Base-by-base conservation (phyloP, 768 basidiomycete genomes). In the Rossbeevera mucosa region DNA sequence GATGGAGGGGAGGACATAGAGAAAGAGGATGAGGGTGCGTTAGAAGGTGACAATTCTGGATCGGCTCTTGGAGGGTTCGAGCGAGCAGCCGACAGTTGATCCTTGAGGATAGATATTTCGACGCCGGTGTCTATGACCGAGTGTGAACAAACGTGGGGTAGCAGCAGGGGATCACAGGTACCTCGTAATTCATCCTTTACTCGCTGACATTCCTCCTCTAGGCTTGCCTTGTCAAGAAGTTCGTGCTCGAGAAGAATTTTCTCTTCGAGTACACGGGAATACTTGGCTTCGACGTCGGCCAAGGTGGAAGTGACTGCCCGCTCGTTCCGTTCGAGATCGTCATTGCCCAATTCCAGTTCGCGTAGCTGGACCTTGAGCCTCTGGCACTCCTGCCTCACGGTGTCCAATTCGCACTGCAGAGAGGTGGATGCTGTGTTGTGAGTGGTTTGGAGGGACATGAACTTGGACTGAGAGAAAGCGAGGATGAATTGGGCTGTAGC, bases 221-320 rank as follows among this genome's bases (percentile, higher is more conserved):
- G 65, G 57, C 78, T 84, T 4, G 92, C 91, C 68, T 95, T 96
- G 69, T 88, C 87, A 24, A 97, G 73, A 28, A 98, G 76, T 62
- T 99, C 96, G 58, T 98, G 93, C 69, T 99, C 96, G 31, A 98
- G 79, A 24, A 99, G 73, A 50, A 97, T 97, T 73, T 97, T 98
- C 74, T 98, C 94, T 70, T 99, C 96, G 29, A 98, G 75, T 1
- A 88, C 88, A 48, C 85, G 81, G 53, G 93, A 85, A 72, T 98
- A 95, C 67, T 87, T 92, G 59, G 81, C 75, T 72, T 96, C 94
- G 61, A 91, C 76, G 65, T 90, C 88, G 4, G 86, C 88, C 60
- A 94, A 71, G 60, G 81, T 88, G 45, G 87, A 91, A 8, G 87
- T 81, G 38, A 90, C 86, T 47, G 88, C 89, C 25, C 96, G 82